A percentile compares a stretch with the other conserved stretches of the same genome.
These are phyloP conservation scores for Serendipita vermifera DNA, from an alignment of 768 basidiomycete species.

Conservation along the genomic window DNA sequence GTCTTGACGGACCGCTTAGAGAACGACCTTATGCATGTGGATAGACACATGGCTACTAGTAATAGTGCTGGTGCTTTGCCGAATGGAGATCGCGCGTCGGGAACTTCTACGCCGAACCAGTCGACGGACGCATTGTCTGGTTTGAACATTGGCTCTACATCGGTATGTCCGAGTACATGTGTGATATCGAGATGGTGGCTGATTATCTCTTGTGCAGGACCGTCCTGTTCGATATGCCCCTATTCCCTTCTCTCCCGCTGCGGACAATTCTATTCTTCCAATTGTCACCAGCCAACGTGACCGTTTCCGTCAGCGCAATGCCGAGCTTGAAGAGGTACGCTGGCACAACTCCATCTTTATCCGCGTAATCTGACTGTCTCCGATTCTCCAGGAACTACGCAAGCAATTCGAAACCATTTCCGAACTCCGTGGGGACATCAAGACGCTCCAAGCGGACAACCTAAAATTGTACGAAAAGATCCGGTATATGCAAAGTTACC, in stretches of 20 bases:
- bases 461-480: constrained; percentile 98
- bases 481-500: constrained; percentile 94
- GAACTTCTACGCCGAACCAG: constrained; percentile 20
- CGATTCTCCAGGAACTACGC: constrained; percentile 58
- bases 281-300: constrained; percentile 97
- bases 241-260: constrained; percentile 54
- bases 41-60: constrained; percentile 36
- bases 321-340: constrained; percentile 87
- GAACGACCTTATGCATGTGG: constrained; percentile 74
- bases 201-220: constrained; percentile 11
- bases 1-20: constrained; percentile 82
- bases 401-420: constrained; percentile 92
- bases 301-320: constrained; percentile 92
- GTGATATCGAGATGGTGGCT: background rate
- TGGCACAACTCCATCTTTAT: too few relatives aligned
- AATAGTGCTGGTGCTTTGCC: too few relatives aligned
- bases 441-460: constrained; percentile 86
- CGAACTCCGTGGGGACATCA: constrained; percentile 84
- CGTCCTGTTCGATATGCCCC: constrained; percentile 33
- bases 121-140: constrained; percentile 51
- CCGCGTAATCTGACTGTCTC: background rate
- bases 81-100: constrained; percentile 24
- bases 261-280: constrained; percentile 91
- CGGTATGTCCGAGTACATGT: constrained; percentile 25
- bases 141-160: constrained; percentile 55